Conservation (phyloP, 1,139 yeast species). For the Taphrina flavorubra region DNA sequence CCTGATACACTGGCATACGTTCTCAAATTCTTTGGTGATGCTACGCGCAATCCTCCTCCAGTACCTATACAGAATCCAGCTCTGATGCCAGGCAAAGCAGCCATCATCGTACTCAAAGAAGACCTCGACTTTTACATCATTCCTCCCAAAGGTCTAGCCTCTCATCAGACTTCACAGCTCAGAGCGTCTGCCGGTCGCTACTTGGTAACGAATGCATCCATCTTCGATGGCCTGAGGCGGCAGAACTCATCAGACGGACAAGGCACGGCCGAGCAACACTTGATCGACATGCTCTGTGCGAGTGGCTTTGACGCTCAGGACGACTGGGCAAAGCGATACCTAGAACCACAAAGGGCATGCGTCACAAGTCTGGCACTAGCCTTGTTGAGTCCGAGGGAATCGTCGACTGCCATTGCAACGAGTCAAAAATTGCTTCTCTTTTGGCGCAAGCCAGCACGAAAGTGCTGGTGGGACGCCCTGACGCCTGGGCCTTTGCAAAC, state of each 20-base stretch:
- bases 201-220: slow-evolving; percentile 62
- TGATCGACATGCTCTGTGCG: slow-evolving; percentile 91
- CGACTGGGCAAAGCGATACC: slow-evolving; percentile 83
- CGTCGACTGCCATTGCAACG: slow-evolving; percentile 51
- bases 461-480: slow-evolving; percentile 91
- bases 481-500: slow-evolving; percentile 54
- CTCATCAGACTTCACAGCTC: slow-evolving; percentile 29
- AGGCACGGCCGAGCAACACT: slow-evolving; percentile 93
- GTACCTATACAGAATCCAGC: slow-evolving; percentile 55
- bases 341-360: slow-evolving; percentile 86
- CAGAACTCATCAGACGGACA: slow-evolving; percentile 35
- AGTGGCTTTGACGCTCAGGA: slow-evolving; percentile 78
- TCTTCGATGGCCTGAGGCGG: slow-evolving; percentile 69
- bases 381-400: slow-evolving; percentile 54
- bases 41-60: slow-evolving; percentile 48
- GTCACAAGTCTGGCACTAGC: slow-evolving; percentile 84
- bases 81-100: slow-evolving; percentile 78
- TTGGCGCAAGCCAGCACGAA: slow-evolving; percentile 98
- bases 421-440: slow-evolving; percentile 81
- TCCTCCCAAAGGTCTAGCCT: slow-evolving; percentile 60
- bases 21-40: slow-evolving; percentile 65
- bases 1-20: slow-evolving; percentile 86
- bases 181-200: slow-evolving; percentile 56
- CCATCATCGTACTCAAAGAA: slow-evolving; percentile 89
- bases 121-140: slow-evolving; percentile 92